These are phyloP conservation scores for Heritiera littoralis DNA, from an alignment of 345 rosid genomes.

Conservation along the genomic window DNA sequence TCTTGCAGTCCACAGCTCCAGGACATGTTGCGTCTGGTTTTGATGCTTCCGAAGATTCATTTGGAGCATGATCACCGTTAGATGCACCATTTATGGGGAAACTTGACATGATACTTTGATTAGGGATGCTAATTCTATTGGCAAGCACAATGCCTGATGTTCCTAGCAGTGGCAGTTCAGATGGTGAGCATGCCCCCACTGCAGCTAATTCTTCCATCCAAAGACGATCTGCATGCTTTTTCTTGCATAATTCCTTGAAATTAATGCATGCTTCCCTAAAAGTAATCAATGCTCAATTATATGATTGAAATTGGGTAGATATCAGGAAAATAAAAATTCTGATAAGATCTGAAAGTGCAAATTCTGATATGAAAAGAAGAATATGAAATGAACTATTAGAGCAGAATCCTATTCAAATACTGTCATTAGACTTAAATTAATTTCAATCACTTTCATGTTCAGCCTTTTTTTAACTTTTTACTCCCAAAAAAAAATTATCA, in stretches of 20 bases:
- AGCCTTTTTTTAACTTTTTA: no score
- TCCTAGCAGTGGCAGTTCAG: slow-evolving; percentile 51
- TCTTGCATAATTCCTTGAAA: slow-evolving; percentile 75
- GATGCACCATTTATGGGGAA: slow-evolving; percentile 19
- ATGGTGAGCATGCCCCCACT: slow-evolving; percentile 60
- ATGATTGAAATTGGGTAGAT: background rate
- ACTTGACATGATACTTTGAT: slow-evolving; percentile 23
- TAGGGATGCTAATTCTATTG: slow-evolving; percentile 47
- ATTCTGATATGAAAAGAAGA: no score
- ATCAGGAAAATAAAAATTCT: background rate
- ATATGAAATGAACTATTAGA: background rate
- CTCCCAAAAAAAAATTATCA: no score
- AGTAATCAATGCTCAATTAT: slow-evolving; percentile 14
- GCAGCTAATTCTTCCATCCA: slow-evolving; percentile 93
- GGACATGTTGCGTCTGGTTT: slow-evolving; percentile 9
- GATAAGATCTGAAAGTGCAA: background rate
- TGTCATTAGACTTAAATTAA: no score
- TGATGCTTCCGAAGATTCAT: slow-evolving; percentile 39
- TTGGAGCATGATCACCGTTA: slow-evolving; percentile 18
- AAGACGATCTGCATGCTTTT: slow-evolving; percentile 68
- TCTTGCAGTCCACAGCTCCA: slow-evolving; percentile 45
- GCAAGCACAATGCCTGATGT: slow-evolving; percentile 66
- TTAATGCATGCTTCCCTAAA: slow-evolving; percentile 70
- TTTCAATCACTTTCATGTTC: no score
- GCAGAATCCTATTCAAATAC: no score